Conservation (phyloP, 2,329 filamentous ascomycete genomes). For the Penicillium sp. region DNA sequence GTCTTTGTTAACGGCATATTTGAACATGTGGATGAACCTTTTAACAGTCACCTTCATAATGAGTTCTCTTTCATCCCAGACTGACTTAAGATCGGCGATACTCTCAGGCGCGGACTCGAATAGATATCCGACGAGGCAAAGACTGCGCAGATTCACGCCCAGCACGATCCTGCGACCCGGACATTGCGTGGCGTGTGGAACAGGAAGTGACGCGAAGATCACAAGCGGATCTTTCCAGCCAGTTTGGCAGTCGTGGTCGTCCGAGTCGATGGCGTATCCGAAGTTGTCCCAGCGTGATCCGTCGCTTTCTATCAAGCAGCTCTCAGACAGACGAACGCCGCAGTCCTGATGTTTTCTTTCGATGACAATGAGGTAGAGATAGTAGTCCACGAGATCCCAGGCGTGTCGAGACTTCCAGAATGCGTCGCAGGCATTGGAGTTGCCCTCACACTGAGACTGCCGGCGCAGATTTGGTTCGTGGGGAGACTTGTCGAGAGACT, state of each 20-base stretch:
- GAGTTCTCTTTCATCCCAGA: slow-evolving; percentile 29
- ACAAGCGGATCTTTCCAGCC: not conserved
- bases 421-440: not conserved
- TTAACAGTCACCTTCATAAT: slow-evolving; percentile 26
- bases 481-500: not conserved
- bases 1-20: slow-evolving; percentile 19
- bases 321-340: slow-evolving; percentile 20
- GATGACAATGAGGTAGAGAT: slow-evolving; percentile 32
- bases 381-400: slow-evolving; percentile 36
- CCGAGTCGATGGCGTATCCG: not conserved
- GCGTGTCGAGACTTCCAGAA: slow-evolving; percentile 21
- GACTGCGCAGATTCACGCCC: slow-evolving; percentile 27
- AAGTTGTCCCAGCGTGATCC: slow-evolving; percentile 29
- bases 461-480: not conserved
- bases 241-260: slow-evolving; percentile 4
- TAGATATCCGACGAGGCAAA: slow-evolving; percentile 27
- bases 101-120: slow-evolving; percentile 27
- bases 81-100: slow-evolving; percentile 25
- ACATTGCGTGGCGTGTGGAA: slow-evolving; percentile 18
- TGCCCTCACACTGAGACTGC: not conserved
- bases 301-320: slow-evolving; percentile 27
- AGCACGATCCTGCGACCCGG: slow-evolving; percentile 30
- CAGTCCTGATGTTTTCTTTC: slow-evolving; percentile 21
- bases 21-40: slow-evolving; percentile 25
- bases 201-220: slow-evolving; percentile 21